Evolutionary conservation across 352 stramenopile species (phyloP), one percentile per base, ranked within the genome.

Genomic region (Phytophthora pisi): DNA sequence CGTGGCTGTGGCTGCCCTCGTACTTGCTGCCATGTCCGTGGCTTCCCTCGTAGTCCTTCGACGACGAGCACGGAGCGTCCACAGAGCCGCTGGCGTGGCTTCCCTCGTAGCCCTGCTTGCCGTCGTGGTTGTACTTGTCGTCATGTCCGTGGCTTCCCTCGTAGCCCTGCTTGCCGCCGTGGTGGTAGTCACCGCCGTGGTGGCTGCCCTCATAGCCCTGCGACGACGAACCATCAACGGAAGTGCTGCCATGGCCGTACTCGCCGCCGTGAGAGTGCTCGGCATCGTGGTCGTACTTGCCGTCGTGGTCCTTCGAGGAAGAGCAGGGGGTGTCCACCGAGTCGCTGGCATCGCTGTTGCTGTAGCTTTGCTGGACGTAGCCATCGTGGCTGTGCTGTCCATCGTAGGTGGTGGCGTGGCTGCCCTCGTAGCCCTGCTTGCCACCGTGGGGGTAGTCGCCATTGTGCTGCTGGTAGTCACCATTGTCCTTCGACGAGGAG

Each of bases 401-500:
- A 31, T 31, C 28, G 28, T 31, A 31, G 28, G 28, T 0, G 28
- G 26, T 9, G 28, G 11, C 11, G 36, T 42, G 36, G 3, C 36
- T 42, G 4, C 36, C 36, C 11, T 42, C 36, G 11, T 42, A 42
- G 36, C 13, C 47, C 18, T 62, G 42, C 4, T 43, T 60, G 40
- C 24, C 40, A 1, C 28, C 40, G 6, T 57, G 11, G 10, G 3
- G 10, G 11, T 42, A 42, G 36, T 42, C 36, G 1, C n/a, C 61
- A 16, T 20, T 49, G n/a, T 56, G 31, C 5, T 43, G 3, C 46
- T 64, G 3, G 2, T 15, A 40, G 28, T 42, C 50, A 7, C 20
- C 20, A 20, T 56, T n/a, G 24, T 23, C 24, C 43, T 62, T 62
- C 28, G 55, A 62, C 18, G 42, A 46, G 11, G 56, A 52, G 42